A percentile compares a stretch with the other conserved stretches of the same genome.
Conservation (phyloP, 495 filamentous ascomycete species). For the Tuber magnatum region DNA sequence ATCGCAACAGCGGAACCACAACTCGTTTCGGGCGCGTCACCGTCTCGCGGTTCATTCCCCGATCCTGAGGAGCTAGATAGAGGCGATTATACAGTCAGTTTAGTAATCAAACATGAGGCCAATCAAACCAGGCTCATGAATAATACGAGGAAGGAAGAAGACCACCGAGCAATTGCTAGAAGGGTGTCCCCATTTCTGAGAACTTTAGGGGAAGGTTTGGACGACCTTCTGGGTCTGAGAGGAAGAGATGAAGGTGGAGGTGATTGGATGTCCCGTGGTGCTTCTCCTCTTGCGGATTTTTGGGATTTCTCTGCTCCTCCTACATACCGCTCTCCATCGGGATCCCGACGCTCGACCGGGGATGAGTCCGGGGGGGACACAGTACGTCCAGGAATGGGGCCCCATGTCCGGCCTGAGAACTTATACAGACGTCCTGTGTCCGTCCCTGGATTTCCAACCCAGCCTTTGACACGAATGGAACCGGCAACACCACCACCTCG, state of each 20-base stretch:
- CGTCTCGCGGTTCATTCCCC: neutral
- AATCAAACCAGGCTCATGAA: neutral
- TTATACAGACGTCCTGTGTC: neutral
- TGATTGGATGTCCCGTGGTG: neutral
- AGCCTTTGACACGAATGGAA: neutral
- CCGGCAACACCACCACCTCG: neutral
- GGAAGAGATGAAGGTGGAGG: neutral
- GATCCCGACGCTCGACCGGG: neutral
- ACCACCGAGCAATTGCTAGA: neutral
- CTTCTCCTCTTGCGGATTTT: neutral
- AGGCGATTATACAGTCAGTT: neutral
- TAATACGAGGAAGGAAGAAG: neutral
- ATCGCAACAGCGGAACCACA: neutral
- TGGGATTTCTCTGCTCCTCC: neutral
- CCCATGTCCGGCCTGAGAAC: neutral
- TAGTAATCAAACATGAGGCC: neutral
- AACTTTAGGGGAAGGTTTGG: neutral
- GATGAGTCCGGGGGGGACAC: neutral
- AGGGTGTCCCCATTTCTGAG: neutral
- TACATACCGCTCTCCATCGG: neutral
- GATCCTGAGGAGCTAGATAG: neutral
- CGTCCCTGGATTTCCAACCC: neutral
- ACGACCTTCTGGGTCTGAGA: neutral
- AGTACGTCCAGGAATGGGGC: neutral
- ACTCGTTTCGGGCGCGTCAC: neutral